Conservation (phyloP, 441 rosid species). For the Gossypium davidsonii region DNA sequence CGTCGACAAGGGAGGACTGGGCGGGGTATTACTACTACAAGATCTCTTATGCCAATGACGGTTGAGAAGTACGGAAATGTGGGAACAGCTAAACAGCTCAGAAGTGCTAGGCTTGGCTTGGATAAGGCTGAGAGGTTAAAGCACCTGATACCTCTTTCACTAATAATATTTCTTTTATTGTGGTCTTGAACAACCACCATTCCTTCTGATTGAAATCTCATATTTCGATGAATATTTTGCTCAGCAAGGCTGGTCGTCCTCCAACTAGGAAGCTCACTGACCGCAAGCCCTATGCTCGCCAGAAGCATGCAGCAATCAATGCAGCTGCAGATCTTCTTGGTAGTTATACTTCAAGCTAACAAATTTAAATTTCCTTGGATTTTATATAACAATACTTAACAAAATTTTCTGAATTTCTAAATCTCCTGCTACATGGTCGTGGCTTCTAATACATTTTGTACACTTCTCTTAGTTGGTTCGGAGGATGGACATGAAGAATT, state of each 20-base stretch:
- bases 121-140: conserved; percentile 80
- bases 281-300: conserved; percentile 83
- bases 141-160: background rate
- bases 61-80: conserved; percentile 64
- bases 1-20: conserved; percentile 88
- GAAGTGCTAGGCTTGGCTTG: conserved; percentile 71
- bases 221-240: conserved; percentile 27
- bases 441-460: conserved; percentile 23
- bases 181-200: background rate
- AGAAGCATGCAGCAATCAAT: conserved; percentile 57
- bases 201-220: conserved; percentile 24
- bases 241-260: conserved; percentile 90
- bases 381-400: conserved; percentile 1
- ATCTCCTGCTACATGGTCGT: background rate
- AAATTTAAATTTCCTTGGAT: conserved; percentile 9
- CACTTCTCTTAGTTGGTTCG: conserved; percentile 53
- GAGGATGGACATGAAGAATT: conserved; percentile 92
- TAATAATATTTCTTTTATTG: conserved; percentile 8
- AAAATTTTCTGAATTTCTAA: conserved; percentile 8
- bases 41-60: conserved; percentile 54
- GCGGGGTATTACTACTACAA: conserved; percentile 58
- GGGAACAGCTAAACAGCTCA: conserved; percentile 87
- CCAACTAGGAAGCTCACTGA: conserved; percentile 94
- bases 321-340: conserved; percentile 84
- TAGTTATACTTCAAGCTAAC: conserved; percentile 30